Evolutionary conservation across 495 filamentous ascomycete genomes (phyloP).

Genomic region (Aspergillus funiculosus): DNA sequence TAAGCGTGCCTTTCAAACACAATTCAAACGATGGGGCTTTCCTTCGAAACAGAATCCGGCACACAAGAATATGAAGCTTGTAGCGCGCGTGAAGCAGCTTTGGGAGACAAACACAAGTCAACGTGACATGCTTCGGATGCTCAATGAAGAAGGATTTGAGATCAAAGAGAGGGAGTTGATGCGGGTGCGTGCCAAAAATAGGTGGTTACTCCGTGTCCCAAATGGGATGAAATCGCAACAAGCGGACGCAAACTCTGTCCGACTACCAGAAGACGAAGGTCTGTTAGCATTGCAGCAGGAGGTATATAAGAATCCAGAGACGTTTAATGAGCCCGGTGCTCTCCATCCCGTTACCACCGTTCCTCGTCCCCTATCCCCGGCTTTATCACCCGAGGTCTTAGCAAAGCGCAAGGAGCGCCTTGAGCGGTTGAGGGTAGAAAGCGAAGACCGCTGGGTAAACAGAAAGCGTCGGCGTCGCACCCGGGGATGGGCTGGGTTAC

Average conservation of each 20-base stretch:
- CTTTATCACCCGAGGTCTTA: slow-evolving; percentile 47
- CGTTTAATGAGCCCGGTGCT: slow-evolving; percentile 24
- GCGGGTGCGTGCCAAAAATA: slow-evolving; percentile 58
- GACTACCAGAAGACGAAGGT: slow-evolving; percentile 36
- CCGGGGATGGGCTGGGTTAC: slow-evolving; percentile 63
- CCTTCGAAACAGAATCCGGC: slow-evolving; percentile 65
- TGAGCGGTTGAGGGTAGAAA: slow-evolving; percentile 55
- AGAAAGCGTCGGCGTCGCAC: slow-evolving; percentile 69
- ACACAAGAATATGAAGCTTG: slow-evolving; percentile 59
- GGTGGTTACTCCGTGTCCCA: slow-evolving; percentile 56
- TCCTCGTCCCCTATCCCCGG: slow-evolving; percentile 27
- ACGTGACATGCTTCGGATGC: slow-evolving; percentile 63
- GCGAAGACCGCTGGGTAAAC: slow-evolving; percentile 55
- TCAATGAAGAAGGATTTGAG: slow-evolving; percentile 65
- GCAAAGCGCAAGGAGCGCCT: slow-evolving; percentile 52
- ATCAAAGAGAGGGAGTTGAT: slow-evolving; percentile 65
- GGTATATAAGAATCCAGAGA: slow-evolving; percentile 33
- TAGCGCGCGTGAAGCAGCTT: slow-evolving; percentile 63
- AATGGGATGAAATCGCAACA: slow-evolving; percentile 49
- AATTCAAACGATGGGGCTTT: slow-evolving; percentile 74
- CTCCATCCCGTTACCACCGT: slow-evolving; percentile 18
- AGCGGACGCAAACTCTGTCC: slow-evolving; percentile 15
- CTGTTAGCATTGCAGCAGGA: slow-evolving; percentile 39
- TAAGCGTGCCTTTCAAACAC: slow-evolving; percentile 66
- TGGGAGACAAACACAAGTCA: slow-evolving; percentile 68